Base-by-base conservation (phyloP, 2,329 filamentous ascomycete genomes). In the Alternaria sp. region DNA sequence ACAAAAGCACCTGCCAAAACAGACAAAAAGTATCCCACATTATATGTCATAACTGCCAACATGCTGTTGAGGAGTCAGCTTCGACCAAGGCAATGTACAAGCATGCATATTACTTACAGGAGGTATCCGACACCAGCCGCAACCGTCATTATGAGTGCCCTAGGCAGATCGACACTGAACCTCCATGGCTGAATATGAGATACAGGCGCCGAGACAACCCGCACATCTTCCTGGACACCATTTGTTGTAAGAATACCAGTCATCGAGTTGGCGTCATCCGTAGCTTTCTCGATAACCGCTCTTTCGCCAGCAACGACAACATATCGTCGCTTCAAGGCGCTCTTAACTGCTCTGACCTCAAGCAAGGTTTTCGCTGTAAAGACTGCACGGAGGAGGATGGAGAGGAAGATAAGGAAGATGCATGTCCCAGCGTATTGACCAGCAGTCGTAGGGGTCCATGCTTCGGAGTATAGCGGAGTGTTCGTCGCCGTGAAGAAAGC, bases 41-140 rank as follows among this genome's bases (percentile, higher is more conserved):
- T 95, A 82, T 92, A 88, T 1, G 91, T 94, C 92, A 95, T 97
- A 74, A 96, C 91, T 14, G 91, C 92, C 80, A 97, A 81, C 93
- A 97, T 97, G 61, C 93, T 97, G 69, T 38, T 18, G 51, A 54
- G 53, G 53, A 18, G 18, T 75, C 70, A 77, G 74, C 28, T 32
- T 28, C 32, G 32, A 36, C 32, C 32, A 36, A 36, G 12, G 32
- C 14, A 36, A 36, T 36, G 32, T 36, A 16, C 32, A 36, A 14
- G 32, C 32, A 36, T 28, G 20, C 44, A 22, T 42, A 34, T 22
- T 24, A 88, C 92, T 86, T 81, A 96, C 93, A 97, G 87, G 32
- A 97, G 81, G 80, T 96, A 97, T 12, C 90, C 91, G 44, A 96
- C 86, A 7, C 88, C 92, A n/a, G 87, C 87, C 73, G 92, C 88